Conservation (phyloP, 257 asterid genomes). For the Rhazya stricta region DNA sequence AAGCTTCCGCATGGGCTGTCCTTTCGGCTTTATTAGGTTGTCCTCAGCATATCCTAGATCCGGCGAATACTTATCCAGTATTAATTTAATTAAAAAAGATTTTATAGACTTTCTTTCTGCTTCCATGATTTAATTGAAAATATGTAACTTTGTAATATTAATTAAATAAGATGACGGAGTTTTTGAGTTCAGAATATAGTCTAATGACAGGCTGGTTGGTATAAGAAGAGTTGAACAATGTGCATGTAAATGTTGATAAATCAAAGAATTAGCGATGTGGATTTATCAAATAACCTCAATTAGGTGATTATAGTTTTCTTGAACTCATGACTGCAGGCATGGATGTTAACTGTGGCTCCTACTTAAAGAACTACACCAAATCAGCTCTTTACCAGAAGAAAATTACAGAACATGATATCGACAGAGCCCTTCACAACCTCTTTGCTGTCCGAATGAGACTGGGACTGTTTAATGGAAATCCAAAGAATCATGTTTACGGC, state of each 20-base stretch:
- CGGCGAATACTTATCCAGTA: too few relatives aligned
- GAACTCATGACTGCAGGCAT: conserved; percentile 44
- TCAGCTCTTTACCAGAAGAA: conserved; percentile 60
- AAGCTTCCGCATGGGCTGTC: neutral
- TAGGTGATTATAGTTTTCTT: neutral
- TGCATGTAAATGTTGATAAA: neutral
- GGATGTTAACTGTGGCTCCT: conserved; percentile 78
- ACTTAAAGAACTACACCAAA: conserved; percentile 56
- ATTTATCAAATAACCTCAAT: neutral
- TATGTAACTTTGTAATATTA: too few relatives aligned
- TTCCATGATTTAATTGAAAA: too few relatives aligned
- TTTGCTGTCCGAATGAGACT: conserved; percentile 74
- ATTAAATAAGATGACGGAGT: too few relatives aligned
- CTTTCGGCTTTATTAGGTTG: neutral
- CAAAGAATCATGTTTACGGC: conserved; percentile 40
- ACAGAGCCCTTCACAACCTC: conserved; percentile 80
- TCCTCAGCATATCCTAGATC: too few relatives aligned
- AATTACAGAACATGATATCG: conserved; percentile 36
- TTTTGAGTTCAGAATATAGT: too few relatives aligned
- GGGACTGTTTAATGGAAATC: conserved; percentile 72
- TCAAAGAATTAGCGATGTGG: too few relatives aligned
- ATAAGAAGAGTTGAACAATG: too few relatives aligned
- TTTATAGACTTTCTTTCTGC: too few relatives aligned
- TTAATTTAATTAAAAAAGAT: too few relatives aligned
- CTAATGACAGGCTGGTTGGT: too few relatives aligned